Evolutionary conservation across 1,284 basidiomycete species (phyloP).

Genomic region (Rhodotorula sp.): DNA sequence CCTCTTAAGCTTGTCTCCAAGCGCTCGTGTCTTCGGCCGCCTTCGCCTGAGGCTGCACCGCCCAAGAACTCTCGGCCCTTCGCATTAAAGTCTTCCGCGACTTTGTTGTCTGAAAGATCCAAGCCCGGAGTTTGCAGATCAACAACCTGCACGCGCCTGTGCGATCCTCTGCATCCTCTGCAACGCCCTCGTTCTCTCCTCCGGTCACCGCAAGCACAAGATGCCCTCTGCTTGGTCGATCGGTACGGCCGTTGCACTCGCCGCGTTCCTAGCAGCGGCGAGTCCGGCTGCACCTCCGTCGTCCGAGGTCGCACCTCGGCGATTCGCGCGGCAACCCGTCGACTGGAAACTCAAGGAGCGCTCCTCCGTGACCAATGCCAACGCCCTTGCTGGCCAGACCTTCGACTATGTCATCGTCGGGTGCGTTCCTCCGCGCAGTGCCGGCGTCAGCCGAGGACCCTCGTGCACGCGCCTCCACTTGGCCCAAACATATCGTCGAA

Average conservation of each 20-base stretch:
- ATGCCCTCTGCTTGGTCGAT: not conserved
- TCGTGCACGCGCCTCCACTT: not conserved
- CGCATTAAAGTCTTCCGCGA: too few relatives aligned
- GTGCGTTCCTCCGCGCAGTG: constrained; percentile 2
- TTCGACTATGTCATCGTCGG: constrained; percentile 42
- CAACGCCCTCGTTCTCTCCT: not conserved
- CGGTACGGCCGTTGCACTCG: not conserved
- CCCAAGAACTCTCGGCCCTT: too few relatives aligned
- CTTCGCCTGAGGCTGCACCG: too few relatives aligned
- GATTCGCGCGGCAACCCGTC: not conserved
- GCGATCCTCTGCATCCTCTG: not conserved
- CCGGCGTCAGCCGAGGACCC: not conserved
- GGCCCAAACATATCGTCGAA: too few relatives aligned
- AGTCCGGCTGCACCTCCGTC: not conserved
- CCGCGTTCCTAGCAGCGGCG: not conserved
- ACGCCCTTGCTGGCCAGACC: constrained; percentile 10
- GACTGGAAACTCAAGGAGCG: constrained; percentile 16
- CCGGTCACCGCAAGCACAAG: not conserved
- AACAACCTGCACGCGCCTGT: too few relatives aligned
- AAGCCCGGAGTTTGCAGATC: too few relatives aligned
- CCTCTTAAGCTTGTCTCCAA: too few relatives aligned
- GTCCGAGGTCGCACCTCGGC: not conserved
- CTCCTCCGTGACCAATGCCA: constrained; percentile 21
- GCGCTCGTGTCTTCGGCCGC: too few relatives aligned
- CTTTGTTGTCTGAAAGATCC: too few relatives aligned